Evolutionary conservation across 768 basidiomycete genomes (phyloP).

Genomic region (Rhizopogon vesiculosus): DNA sequence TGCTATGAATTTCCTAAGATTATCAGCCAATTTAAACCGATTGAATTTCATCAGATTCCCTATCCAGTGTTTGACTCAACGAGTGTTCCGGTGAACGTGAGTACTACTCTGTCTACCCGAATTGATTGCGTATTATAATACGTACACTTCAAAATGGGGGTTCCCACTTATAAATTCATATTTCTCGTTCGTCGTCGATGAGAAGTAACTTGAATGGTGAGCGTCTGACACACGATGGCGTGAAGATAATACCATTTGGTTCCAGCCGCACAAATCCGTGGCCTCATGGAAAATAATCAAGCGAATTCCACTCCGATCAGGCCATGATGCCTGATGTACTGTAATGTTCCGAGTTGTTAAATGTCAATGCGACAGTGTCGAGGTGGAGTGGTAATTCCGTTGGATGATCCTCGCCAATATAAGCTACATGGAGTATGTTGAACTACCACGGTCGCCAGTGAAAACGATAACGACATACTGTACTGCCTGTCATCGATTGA

Average conservation of each 20-base stretch:
- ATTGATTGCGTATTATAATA: too few species aligned
- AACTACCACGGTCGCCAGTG: not conserved
- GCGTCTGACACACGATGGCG: too few species aligned
- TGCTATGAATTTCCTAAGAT: too few species aligned
- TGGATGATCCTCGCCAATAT: conserved; percentile 22
- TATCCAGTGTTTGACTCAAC: too few species aligned
- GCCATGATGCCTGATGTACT: conserved; percentile 13
- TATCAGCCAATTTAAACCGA: too few species aligned
- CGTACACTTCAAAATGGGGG: too few species aligned
- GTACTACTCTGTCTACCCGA: too few species aligned
- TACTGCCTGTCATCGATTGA: conserved; percentile 1
- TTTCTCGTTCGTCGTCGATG: too few species aligned
- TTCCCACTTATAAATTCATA: too few species aligned
- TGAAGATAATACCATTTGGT: conserved; percentile 6
- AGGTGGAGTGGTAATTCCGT: conserved; percentile 12
- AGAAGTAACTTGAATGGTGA: not conserved
- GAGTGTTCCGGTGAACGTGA: too few species aligned
- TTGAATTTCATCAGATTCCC: too few species aligned
- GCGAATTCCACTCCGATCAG: conserved; percentile 18
- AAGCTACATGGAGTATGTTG: conserved; percentile 12
- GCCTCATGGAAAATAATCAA: conserved; percentile 11
- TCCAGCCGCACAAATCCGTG: conserved; percentile 23
- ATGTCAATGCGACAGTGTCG: conserved; percentile 7
- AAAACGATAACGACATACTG: not conserved
- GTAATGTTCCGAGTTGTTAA: conserved; percentile 26